phyloP scores from a whole-genome alignment of 257 asterid genomes.

The Lycium ferocissimum region DNA sequence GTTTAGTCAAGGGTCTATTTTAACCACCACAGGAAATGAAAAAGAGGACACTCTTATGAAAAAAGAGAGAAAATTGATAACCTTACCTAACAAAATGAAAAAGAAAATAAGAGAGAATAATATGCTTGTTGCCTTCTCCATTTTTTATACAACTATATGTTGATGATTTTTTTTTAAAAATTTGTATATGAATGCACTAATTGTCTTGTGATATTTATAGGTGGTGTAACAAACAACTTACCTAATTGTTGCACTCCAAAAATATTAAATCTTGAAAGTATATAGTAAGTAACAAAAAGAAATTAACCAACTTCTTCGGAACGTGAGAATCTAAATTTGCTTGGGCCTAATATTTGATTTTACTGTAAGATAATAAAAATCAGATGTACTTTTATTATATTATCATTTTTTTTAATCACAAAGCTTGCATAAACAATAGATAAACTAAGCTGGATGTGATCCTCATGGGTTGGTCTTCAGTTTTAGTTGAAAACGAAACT shows the following conservation, averaged over 20 bases:
- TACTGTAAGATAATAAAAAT: neutral
- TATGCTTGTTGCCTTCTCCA: neutral
- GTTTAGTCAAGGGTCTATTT: no score
- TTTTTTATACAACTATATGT: neutral
- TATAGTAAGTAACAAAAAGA: neutral
- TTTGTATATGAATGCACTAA: neutral
- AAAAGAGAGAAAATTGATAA: neutral
- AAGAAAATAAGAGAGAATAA: neutral
- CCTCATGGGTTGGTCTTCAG: no score
- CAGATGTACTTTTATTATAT: neutral
- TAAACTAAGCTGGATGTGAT: neutral
- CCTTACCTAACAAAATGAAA: neutral
- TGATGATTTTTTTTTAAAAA: neutral
- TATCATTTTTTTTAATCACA: neutral
- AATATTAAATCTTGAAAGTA: no score
- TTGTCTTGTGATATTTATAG: neutral
- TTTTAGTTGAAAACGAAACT: no score
- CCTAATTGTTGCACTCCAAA: neutral
- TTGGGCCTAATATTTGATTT: neutral
- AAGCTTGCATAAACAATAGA: neutral
- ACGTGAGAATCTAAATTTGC: neutral
- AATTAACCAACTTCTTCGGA: neutral
- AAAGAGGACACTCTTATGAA: no score
- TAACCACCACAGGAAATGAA: no score
- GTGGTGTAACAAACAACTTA: conserved; percentile 1